These are phyloP conservation scores for Skeletonema menzelii DNA, from an alignment of 108 stramenopile species.

Conservation along the genomic window DNA sequence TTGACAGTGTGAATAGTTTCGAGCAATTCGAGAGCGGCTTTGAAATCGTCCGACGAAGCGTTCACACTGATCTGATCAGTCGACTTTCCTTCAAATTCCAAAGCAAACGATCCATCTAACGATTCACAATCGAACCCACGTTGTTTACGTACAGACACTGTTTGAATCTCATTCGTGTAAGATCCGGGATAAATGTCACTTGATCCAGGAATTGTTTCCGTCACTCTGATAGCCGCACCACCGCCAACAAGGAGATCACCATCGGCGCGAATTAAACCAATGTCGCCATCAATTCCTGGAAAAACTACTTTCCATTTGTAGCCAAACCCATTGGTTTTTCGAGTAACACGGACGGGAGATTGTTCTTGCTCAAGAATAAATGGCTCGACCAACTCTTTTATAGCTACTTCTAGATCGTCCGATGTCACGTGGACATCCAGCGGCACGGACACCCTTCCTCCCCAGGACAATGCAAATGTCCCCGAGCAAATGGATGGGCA, in stretches of 20 bases:
- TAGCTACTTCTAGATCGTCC: neutral
- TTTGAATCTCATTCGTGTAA: slow-evolving; percentile 86
- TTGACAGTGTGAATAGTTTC: slow-evolving; percentile 78
- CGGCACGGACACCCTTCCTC: slow-evolving; percentile 49
- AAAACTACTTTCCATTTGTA: slow-evolving; percentile 78
- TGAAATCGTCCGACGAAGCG: slow-evolving; percentile 60
- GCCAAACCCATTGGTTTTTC: slow-evolving; percentile 65
- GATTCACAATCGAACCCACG: slow-evolving; percentile 40
- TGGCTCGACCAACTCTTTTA: slow-evolving; percentile 17
- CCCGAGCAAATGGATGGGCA: slow-evolving; percentile 51
- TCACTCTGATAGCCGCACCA: slow-evolving; percentile 55
- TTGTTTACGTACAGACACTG: slow-evolving; percentile 43
- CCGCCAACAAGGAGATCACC: slow-evolving; percentile 61
- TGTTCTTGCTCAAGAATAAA: neutral
- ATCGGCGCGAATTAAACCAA: slow-evolving; percentile 71
- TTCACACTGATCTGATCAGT: slow-evolving; percentile 56
- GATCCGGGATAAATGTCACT: slow-evolving; percentile 78
- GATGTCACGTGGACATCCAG: slow-evolving; percentile 24
- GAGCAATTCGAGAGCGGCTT: slow-evolving; percentile 63
- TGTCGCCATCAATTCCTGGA: slow-evolving; percentile 59
- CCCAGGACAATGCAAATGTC: slow-evolving; percentile 77
- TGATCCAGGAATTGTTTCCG: slow-evolving; percentile 53
- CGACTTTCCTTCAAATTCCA: slow-evolving; percentile 71
- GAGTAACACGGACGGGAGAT: slow-evolving; percentile 22
- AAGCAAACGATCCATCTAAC: slow-evolving; percentile 62